Conservation (phyloP, 129 eudicot species). For the Helichrysum umbraculigerum region DNA sequence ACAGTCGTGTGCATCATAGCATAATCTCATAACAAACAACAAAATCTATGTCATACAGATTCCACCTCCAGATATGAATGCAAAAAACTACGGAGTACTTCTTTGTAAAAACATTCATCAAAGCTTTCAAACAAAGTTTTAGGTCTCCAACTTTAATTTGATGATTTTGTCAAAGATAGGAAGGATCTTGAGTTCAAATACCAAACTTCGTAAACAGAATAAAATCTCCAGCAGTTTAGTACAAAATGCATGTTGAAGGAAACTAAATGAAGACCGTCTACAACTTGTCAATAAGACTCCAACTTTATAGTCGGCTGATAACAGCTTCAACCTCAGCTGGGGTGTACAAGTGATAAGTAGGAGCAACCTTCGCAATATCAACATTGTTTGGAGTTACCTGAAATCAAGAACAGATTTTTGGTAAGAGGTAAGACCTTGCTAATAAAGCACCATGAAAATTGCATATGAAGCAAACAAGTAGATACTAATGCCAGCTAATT, state of each 20-base stretch:
- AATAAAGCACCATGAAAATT: background rate
- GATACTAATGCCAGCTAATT: background rate
- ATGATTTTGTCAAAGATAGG: conserved; percentile 10
- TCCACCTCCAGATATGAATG: background rate
- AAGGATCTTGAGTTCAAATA: conserved; percentile 15
- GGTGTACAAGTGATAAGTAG: conserved; percentile 85
- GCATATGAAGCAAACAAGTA: background rate
- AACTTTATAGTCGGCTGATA: conserved; percentile 54
- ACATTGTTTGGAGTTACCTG: conserved; percentile 96
- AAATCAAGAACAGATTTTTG: background rate
- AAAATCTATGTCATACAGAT: no score
- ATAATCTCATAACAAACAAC: background rate
- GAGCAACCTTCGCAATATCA: conserved; percentile 95
- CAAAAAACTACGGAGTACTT: background rate
- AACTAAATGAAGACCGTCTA: conserved; percentile 18
- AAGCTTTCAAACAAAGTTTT: background rate
- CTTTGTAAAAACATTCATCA: background rate
- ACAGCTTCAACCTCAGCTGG: conserved; percentile 90
- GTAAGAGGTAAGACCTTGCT: background rate
- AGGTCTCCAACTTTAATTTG: conserved; percentile 1
- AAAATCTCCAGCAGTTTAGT: conserved; percentile 22
- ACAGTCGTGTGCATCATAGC: no score
- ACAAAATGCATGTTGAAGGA: conserved; percentile 16
- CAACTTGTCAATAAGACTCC: background rate
- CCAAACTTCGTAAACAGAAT: background rate